phyloP scores from a whole-genome alignment of 2,329 filamentous ascomycete genomes.

The Lasiodiplodia sp. region DNA sequence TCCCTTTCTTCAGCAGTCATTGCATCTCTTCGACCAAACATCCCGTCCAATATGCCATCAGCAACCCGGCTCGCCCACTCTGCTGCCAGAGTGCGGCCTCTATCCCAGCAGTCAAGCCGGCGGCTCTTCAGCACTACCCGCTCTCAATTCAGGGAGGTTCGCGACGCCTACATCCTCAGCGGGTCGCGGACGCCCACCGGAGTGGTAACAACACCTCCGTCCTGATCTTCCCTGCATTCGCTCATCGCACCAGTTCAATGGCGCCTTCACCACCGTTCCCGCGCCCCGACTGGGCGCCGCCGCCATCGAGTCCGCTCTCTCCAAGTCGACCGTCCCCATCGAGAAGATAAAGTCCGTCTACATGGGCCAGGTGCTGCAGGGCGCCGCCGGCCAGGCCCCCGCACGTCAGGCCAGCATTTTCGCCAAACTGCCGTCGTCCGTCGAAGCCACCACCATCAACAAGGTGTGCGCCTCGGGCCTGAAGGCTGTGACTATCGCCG shows the following conservation, averaged over 20 bases:
- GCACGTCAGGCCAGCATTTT: constrained; percentile 91
- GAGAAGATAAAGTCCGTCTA: constrained; percentile 90
- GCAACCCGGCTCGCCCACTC: constrained; percentile 1
- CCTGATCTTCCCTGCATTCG: neutral
- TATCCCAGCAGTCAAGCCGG: constrained; percentile 4
- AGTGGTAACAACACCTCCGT: constrained; percentile 65
- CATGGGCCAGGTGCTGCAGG: constrained; percentile 95
- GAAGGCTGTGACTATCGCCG: constrained; percentile 89
- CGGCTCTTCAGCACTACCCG: constrained; percentile 47
- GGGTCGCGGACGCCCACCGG: constrained; percentile 88
- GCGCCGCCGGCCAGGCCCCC: constrained; percentile 83
- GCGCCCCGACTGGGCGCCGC: constrained; percentile 88
- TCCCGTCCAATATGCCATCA: constrained; percentile 1
- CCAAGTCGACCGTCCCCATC: constrained; percentile 82
- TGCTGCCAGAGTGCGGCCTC: constrained; percentile 5
- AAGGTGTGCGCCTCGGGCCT: constrained; percentile 97
- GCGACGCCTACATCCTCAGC: constrained; percentile 93
- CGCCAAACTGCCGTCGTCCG: constrained; percentile 78
- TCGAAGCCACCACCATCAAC: constrained; percentile 94
- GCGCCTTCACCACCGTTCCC: constrained; percentile 81
- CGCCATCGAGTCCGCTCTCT: constrained; percentile 89
- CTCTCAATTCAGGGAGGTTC: constrained; percentile 67
- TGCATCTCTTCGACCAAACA: neutral
- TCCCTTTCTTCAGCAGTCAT: neutral
- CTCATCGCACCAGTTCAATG: constrained; percentile 78